Conservation (phyloP, 1,284 basidiomycete species). For the Leucoagaricus sp. region DNA sequence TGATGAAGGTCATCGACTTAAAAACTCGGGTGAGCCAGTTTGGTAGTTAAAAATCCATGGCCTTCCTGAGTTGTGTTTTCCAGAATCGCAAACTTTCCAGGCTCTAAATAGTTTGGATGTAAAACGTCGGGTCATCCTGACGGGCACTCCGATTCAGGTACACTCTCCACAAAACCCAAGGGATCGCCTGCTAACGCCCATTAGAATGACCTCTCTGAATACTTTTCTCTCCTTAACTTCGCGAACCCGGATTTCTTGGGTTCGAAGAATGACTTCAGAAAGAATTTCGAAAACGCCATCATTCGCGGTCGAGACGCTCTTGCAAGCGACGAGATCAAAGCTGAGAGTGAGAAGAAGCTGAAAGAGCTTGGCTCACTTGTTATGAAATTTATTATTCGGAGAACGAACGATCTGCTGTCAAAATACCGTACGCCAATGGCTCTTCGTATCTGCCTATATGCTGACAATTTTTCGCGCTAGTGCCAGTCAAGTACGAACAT, state of each 20-base stretch:
- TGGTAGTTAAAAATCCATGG: too few species aligned
- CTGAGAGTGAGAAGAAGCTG: conserved; percentile 86
- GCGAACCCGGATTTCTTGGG: conserved; percentile 97
- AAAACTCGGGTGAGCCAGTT: conserved; percentile 91
- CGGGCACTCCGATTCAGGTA: conserved; percentile 95
- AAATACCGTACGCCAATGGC: conserved; percentile 80
- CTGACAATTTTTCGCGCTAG: conserved; percentile 41
- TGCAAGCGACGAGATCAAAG: conserved; percentile 83
- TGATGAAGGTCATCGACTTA: conserved; percentile 96
- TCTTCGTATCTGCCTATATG: conserved; percentile 1
- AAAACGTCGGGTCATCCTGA: conserved; percentile 93
- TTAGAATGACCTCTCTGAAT: conserved; percentile 95
- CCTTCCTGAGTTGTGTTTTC: too few species aligned
- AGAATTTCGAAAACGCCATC: conserved; percentile 95
- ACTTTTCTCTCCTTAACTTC: conserved; percentile 95
- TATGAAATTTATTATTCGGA: conserved; percentile 95
- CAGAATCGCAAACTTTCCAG: conserved; percentile 89
- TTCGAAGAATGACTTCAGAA: conserved; percentile 89
- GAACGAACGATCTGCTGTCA: conserved; percentile 95
- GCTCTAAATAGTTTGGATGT: conserved; percentile 86
- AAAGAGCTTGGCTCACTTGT: conserved; percentile 92
- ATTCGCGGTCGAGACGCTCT: conserved; percentile 92
- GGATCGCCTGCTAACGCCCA: neutral
- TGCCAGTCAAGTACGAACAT: conserved; percentile 99
- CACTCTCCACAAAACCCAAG: neutral